Base-by-base conservation (phyloP, 2,329 filamentous ascomycete genomes). In the Hypoxylon sp. region DNA sequence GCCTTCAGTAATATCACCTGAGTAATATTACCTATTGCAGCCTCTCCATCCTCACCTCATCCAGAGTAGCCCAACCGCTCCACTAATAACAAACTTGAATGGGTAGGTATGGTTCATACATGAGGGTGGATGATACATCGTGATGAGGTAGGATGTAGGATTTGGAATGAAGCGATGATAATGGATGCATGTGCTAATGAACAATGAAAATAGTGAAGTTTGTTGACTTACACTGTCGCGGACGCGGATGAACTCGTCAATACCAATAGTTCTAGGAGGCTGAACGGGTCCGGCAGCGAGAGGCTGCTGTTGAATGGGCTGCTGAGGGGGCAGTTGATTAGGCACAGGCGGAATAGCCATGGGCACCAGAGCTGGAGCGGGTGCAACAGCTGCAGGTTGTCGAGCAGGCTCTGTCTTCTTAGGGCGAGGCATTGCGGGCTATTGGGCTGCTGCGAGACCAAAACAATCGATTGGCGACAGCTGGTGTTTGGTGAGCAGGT, bases 201-300 rank as follows among this genome's bases (percentile, higher is more conserved):
- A 53, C 2, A 48, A 27, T 42, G 42, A 46, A 54, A 59, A 68
- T 50, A 64, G 42, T 66, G 69, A 59, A 67, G 64, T 70, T 49
- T 55, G 61, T 31, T 60, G 64, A 83, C 92, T 87, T 90, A 97
- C 94, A 79, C 89, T 91, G 79, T 97, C 93, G 76, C 93, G 89
- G 54, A 94, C 93, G 77, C 91, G 87, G 68, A 93, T 87, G 79
- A 95, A 95, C 80, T 93, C 91, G 65, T 93, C 91, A 64, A 92
- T 86, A 69, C 93, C 89, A 72, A 92, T 88, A 46, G 77, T 77
- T 35, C 76, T 61, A 6, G 59, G 65, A 33, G 62, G 60, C 33
- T 64, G 69, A 10, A 58, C 54, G 58, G 66, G 63, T 22, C 63
- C 66, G 17, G 61, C 57, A 11, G 63, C 66, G 6, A 71, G 61